Evolutionary conservation across 352 stramenopile species (phyloP), one percentile per base, ranked within the genome.

Genomic region (Pythium dissimile): DNA sequence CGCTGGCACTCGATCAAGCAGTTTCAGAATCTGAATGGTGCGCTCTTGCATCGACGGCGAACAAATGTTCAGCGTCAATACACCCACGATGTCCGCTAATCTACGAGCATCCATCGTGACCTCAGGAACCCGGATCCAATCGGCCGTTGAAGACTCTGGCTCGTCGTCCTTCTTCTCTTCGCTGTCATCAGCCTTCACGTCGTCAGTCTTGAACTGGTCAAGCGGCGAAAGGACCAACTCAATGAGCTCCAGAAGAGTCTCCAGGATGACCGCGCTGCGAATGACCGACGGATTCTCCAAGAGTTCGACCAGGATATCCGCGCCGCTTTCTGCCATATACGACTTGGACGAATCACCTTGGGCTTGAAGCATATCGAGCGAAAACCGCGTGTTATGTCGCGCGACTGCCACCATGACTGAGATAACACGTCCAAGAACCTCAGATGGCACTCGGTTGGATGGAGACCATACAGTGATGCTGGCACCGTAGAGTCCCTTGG

Each of bases 191-290:
- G 18, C 15, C 2, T 57, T 49, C 12, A 32, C 45, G 13, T 47
- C 21, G 41, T 68, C 73, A 62, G 64, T 83, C 70, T 51, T 73
- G 5, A 98, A 49, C 11, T 92, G 75, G 24, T 88, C 86, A 12
- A 98, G 71, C 30, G 94, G 94, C 5, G 85, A 79, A 11, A 97
- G 68, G 38, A 97, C 72, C 43, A 87, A 59, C 67, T 98, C 94
- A 10, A 98, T 67, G 10, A 98, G 63, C 60, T 94, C 83, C 1
- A 99, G 72, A 28, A 98, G 68, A 34, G 95, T 86, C 57, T 99
- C 94, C 23, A 99, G 70, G 56, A 95, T 97, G 15, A 84, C 86
- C n/a, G 80, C 78, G 44, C 91, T 98, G 38, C 90, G 82, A 34
- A 73, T 84, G 35, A 98, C 90, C 34, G 88, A 68, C 11, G 89